Base-by-base conservation (phyloP, 495 filamentous ascomycete genomes). In the Aspergillus baeticus region DNA sequence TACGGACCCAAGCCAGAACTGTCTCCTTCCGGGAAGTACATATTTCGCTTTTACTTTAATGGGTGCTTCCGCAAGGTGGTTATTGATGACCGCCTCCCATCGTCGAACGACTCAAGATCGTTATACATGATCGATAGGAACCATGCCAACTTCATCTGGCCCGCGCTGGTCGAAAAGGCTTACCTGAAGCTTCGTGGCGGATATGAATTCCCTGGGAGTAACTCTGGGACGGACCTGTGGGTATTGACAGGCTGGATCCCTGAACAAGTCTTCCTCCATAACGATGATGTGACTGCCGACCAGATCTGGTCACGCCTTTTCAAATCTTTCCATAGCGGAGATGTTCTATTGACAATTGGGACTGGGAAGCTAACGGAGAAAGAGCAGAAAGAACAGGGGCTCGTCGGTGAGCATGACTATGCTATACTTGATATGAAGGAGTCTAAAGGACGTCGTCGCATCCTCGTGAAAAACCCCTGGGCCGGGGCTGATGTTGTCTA, bases 141-240 rank as follows among this genome's bases (percentile, higher is more conserved):
- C 26, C 87, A 96, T 58, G 85, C 87, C 10, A 69, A 67, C 15
- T 77, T 92, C 35, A 66, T 96, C 18, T 97, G 91, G 90, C 94
- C 93, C n/a, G 92, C 94, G 21, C 74, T 99, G 23, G 74, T 97
- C 33, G 94, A 99, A 69, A 99, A 99, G 65, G 94, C 94, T 3
- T 99, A 98, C 58, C 75, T 99, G n/a, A 99, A 98, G 73, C 81
- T 98, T 7, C 83, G 91, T 18, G 95, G 95, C 31, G 95, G 94
- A 31, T 99, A 99, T 69, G 91, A 98, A 60, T 98, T 99, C 61
- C 94, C 94, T 2, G 94, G 94, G n/a, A 97, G 93, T 63, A 97
- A 99, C 66, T 97, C 92, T 3, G 92, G 89, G 2, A 96, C 92
- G 6, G 94, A 99, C 67, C 72, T 99, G 2, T 90, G 90, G 76